Evolutionary conservation across 192 early-diverging fungal species (phyloP).

Genomic region (Backusella sp.): DNA sequence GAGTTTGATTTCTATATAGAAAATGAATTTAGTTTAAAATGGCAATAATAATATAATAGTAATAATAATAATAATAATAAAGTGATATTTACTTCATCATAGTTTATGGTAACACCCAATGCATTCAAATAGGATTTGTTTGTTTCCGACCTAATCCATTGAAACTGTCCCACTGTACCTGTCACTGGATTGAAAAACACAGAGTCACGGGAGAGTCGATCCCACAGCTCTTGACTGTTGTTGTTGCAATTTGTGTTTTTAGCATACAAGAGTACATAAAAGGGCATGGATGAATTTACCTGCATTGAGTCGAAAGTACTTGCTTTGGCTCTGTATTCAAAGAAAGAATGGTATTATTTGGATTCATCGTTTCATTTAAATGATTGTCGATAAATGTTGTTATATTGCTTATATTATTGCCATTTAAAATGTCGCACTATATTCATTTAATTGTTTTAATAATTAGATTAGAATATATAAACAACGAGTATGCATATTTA

Average conservation of each 20-base stretch:
- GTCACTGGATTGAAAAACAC: conserved; percentile 43
- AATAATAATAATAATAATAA: too few species aligned
- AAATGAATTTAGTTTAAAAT: background rate
- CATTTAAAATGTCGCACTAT: background rate
- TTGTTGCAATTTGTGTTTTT: conserved; percentile 8
- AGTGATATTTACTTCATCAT: conserved; percentile 24
- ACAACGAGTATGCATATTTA: background rate
- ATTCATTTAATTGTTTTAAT: background rate
- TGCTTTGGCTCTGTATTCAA: background rate
- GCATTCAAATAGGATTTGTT: conserved; percentile 34
- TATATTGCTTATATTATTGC: background rate
- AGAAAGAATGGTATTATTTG: background rate
- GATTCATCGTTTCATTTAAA: background rate
- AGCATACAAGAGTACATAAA: too few species aligned
- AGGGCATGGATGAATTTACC: background rate
- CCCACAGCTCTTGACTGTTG: conserved; percentile 32
- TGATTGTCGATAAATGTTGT: background rate
- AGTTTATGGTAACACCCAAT: conserved; percentile 33
- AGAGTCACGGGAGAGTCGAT: conserved; percentile 34
- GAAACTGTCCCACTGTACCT: conserved; percentile 39
- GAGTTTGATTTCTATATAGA: background rate
- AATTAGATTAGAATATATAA: background rate
- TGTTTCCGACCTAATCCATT: conserved; percentile 41
- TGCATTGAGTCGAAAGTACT: conserved; percentile 24
- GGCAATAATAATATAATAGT: too few species aligned